phyloP scores from a whole-genome alignment of 192 early-diverging fungal genomes.

The Spizellomyces punctatus region DNA sequence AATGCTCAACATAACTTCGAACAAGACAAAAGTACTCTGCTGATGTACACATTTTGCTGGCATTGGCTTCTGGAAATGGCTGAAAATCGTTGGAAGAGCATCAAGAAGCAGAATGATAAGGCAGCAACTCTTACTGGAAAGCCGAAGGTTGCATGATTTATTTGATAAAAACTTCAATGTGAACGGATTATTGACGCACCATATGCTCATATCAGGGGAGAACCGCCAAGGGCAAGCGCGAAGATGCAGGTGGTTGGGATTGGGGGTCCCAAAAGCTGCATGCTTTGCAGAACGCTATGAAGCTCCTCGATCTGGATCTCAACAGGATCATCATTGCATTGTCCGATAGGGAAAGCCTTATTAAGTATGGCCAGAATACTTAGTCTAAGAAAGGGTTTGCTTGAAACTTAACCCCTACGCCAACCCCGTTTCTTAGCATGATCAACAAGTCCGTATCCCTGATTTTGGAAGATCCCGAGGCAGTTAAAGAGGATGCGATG shows the following conservation, averaged over 20 bases:
- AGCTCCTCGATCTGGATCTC: slow-evolving; percentile 61
- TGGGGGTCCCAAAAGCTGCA: slow-evolving; percentile 62
- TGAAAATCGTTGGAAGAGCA: slow-evolving; percentile 41
- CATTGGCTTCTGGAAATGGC: slow-evolving; percentile 77
- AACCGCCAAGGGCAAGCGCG: slow-evolving; percentile 35
- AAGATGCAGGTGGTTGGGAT: slow-evolving; percentile 55
- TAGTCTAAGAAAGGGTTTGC: too few relatives aligned
- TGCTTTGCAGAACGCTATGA: slow-evolving; percentile 56
- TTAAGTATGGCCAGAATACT: slow-evolving; percentile 46
- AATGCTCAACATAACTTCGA: slow-evolving; percentile 75
- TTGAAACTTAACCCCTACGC: neutral
- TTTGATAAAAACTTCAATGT: neutral
- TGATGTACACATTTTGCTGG: slow-evolving; percentile 82
- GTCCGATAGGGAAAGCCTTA: slow-evolving; percentile 67
- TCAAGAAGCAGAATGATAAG: slow-evolving; percentile 34
- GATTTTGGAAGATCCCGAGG: slow-evolving; percentile 76
- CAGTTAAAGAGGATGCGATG: slow-evolving; percentile 62
- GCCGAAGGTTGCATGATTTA: slow-evolving; percentile 5
- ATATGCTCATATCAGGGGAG: neutral
- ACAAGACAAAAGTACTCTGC: slow-evolving; percentile 64
- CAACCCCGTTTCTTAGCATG: slow-evolving; percentile 37
- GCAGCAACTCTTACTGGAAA: slow-evolving; percentile 10
- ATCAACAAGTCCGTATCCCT: slow-evolving; percentile 48
- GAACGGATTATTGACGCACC: neutral
- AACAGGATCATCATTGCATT: slow-evolving; percentile 72